Base-by-base conservation (phyloP, 768 basidiomycete genomes). In the Trametes meyenii region DNA sequence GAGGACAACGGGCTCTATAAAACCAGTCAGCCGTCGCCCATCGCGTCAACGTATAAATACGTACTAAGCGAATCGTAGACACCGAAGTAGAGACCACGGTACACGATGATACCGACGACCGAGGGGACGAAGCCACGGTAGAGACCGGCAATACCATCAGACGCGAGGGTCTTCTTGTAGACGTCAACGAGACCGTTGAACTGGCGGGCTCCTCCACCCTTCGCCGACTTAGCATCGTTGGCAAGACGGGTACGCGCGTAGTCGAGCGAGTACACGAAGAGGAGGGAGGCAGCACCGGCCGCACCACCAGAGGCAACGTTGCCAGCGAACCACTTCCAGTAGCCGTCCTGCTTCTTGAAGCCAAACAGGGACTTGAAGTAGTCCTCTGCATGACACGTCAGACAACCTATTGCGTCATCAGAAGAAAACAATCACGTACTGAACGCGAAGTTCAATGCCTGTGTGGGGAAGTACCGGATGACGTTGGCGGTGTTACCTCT, bases 391-490 rank as follows among this genome's bases (percentile, higher is more conserved):
- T 14, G 55, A 39, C 60, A 65, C 57, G 65, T 68, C n/a, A 72
- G 70, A 58, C 53, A 2, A 4, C 6, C 11, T 3, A 53, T 26
- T 10, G 5, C 13, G 17, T 55, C 38, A 44, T 21, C 2, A 38
- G 19, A 13, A 49, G 6, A 33, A 16, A 42, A n/a, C 38, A 0
- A 61, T 50, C 68, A 86, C 94, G 70, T 70, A 97, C 92, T 98
- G 90, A 98, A 98, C 76, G 96, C 96, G 73, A 99, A 98, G 92
- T 99, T 99, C 71, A 98, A 81, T 42, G 97, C 97, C 78, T 99
- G 96, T 60, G 97, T 99, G 54, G 97, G 97, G 94, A 99, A 99
- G 91, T 99, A 99, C 76, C 97, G 96, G 82, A 99, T 97, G 80
- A 99, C 97, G 81, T 99, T 99, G 86, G 97, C 96, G 61, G 96